Percentiles rank a stretch among this genome's conserved stretches.
phyloP scores from a whole-genome alignment of 768 basidiomycete species.

The Mrakia blollopis region DNA sequence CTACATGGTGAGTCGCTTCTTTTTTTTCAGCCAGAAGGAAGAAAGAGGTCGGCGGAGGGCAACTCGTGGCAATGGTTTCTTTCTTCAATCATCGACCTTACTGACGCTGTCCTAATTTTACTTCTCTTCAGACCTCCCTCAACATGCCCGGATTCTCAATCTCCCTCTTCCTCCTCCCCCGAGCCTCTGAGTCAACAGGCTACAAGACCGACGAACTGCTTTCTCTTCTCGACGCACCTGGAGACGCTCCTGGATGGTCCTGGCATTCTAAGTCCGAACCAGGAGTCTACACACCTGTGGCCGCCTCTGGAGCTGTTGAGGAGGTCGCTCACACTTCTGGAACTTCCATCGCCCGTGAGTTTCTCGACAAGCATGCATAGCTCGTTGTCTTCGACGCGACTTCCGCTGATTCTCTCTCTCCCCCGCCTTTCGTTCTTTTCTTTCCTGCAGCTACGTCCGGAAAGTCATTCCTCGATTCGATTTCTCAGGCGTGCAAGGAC shows the following conservation, averaged over 20 bases:
- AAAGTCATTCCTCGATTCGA: conserved; percentile 51
- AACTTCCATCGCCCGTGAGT: conserved; percentile 32
- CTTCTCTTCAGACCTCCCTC: conserved; percentile 39
- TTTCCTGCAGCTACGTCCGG: not conserved
- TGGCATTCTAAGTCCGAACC: conserved; percentile 56
- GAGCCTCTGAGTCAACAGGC: conserved; percentile 35
- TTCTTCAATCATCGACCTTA: no score
- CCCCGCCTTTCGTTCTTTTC: conserved; percentile 48
- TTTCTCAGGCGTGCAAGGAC: conserved; percentile 59
- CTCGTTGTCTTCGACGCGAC: conserved; percentile 23
- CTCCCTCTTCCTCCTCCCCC: conserved; percentile 46
- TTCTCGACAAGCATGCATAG: no score
- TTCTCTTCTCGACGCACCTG: conserved; percentile 44
- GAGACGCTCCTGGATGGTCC: conserved; percentile 74
- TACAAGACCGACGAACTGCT: conserved; percentile 44
- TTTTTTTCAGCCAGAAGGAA: no score
- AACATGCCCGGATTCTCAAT: conserved; percentile 47
- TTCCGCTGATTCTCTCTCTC: conserved; percentile 44
- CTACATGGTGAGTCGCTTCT: conserved; percentile 56
- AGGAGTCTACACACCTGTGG: not conserved
- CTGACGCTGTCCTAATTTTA: no score
- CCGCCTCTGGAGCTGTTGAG: not conserved
- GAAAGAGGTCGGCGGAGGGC: no score
- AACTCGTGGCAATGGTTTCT: no score
- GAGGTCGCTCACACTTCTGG: conserved; percentile 20